Evolutionary conservation across 2,329 filamentous ascomycete species (phyloP), one percentile per base, ranked within the genome.

Genomic region (Exophiala oligosperma): DNA sequence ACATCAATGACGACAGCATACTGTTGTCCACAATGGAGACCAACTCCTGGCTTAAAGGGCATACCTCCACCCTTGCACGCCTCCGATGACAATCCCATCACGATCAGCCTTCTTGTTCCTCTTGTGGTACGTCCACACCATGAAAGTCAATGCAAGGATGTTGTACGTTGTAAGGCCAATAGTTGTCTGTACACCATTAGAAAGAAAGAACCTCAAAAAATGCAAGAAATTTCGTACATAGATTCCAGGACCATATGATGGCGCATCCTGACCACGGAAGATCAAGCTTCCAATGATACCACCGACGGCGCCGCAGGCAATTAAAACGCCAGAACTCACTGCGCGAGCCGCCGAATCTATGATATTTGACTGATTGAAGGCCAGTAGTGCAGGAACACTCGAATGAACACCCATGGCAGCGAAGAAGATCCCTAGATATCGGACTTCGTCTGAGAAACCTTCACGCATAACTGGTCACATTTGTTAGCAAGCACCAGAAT

Each of bases 241-340:
- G 54, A 73, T 69, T 14, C 71, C 71, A 9, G 71, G 71, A 17
- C 64, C 58, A 53, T 73, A 73, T 14, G 43, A 59, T 1, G 71
- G 71, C 21, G 70, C 69, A 54, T 73, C 71, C 57, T 73, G 67
- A 14, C 61, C 64, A 65, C 86, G 80, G 73, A 92, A 93, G 11
- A 93, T 85, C 58, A 90, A 76, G 64, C 83, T 84, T 24, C 89
- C 89, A 1, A 84, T 83, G 62, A 94, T 93, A 35, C 90, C 90
- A 35, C 90, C 90, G 23, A 94, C 76, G 1, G 88, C 89, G 4
- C 7, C 81, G n/a, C 55, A 53, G 11, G 41, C 53, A 49, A 54
- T 53, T 12, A 57, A 26, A 56, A 90, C 81, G 52, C 88, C 89
- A 60, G 89, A 84, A 73, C 90, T 91, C 1, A 61, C 50, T 9